These are phyloP conservation scores for Boletus reticuloceps DNA, from an alignment of 768 basidiomycete genomes.

Conservation along the genomic window DNA sequence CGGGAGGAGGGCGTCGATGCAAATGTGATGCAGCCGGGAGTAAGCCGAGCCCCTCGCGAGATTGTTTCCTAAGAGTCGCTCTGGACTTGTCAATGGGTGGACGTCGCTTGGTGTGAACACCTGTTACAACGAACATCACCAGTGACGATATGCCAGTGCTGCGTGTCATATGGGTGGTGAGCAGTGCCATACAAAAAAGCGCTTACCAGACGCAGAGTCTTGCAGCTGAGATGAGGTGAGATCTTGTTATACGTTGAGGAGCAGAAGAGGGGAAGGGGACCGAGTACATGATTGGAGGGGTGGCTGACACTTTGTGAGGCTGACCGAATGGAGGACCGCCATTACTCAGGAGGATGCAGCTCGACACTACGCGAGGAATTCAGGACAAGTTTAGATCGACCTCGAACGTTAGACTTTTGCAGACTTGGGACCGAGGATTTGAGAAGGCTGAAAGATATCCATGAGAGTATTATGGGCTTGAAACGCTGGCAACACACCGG, in stretches of 20 bases:
- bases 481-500: too few species aligned
- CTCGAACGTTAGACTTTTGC: too few species aligned
- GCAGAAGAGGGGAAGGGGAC: not conserved
- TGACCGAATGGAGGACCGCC: constrained; percentile 1
- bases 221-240: not conserved
- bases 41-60: not conserved
- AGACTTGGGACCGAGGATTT: too few species aligned
- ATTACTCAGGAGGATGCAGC: too few species aligned
- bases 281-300: not conserved
- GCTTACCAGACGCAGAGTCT: constrained; percentile 7
- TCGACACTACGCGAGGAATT: too few species aligned
- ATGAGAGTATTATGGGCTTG: too few species aligned
- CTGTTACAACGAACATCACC: constrained; percentile 24
- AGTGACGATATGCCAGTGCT: constrained; percentile 5
- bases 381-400: too few species aligned
- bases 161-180: constrained; percentile 13
- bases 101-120: constrained; percentile 24
- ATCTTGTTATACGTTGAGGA: not conserved
- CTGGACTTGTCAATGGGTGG: not conserved
- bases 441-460: too few species aligned
- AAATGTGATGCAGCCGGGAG: not conserved
- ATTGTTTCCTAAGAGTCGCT: not conserved
- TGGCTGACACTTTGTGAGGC: constrained; percentile 20
- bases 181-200: not conserved
- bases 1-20: not conserved